A percentile compares a stretch with the other conserved stretches of the same genome.
Evolutionary conservation across 768 basidiomycete genomes (phyloP).

Genomic region (Baorangia bicolor): DNA sequence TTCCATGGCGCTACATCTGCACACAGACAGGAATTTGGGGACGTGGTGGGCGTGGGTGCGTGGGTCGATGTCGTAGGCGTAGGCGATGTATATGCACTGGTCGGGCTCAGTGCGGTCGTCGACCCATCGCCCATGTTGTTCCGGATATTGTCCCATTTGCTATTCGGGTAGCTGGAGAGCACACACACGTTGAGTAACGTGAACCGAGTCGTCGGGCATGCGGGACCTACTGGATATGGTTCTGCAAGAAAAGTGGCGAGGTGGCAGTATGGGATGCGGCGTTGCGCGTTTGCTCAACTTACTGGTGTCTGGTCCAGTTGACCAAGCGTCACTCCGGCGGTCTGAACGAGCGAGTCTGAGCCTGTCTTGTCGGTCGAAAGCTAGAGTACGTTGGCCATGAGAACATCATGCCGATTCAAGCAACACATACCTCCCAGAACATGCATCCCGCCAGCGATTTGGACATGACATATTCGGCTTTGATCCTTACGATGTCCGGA

Average conservation of each 20-base stretch:
- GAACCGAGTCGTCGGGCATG: background rate
- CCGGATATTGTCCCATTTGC: constrained; percentile 70
- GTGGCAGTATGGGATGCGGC: background rate
- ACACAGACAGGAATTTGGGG: constrained; percentile 37
- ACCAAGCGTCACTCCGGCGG: constrained; percentile 47
- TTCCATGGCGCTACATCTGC: constrained; percentile 43
- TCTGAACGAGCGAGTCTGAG: constrained; percentile 55
- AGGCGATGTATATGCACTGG: constrained; percentile 12
- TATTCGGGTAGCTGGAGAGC: constrained; percentile 53
- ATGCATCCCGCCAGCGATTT: constrained; percentile 66
- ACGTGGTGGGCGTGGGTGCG: constrained; percentile 11
- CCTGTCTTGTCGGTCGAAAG: constrained; percentile 63
- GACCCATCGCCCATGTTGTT: constrained; percentile 53
- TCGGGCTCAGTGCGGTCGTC: constrained; percentile 19
- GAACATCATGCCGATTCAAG: background rate
- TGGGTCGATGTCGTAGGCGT: background rate
- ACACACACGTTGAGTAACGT: background rate
- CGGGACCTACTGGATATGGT: constrained; percentile 53
- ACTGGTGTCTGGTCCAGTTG: constrained; percentile 54
- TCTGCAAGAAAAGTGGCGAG: constrained; percentile 30
- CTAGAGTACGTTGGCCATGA: constrained; percentile 11
- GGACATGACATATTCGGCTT: constrained; percentile 63
- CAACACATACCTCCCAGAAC: constrained; percentile 59
- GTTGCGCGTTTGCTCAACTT: background rate
- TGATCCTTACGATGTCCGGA: constrained; percentile 61